Evolutionary conservation across 208 protist species (phyloP), one percentile per base, ranked within the genome.

Genomic region (Leishmania tarentolae): DNA sequence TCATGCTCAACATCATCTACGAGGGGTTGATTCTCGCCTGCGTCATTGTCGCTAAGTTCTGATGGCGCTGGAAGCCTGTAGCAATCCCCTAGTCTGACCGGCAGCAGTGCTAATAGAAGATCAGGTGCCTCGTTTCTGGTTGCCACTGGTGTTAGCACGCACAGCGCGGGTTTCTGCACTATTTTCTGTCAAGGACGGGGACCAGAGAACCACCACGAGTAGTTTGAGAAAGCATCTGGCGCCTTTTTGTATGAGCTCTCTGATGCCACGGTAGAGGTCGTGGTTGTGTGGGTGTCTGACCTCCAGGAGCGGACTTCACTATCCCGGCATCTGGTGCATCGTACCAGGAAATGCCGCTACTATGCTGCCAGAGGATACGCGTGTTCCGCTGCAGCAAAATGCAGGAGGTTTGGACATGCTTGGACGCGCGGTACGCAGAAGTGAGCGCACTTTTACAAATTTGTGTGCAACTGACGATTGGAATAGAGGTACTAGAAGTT

Each of bases 221-320:
- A 79, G 78, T 86, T 85, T 59, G 83, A 87, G 79, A 88, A 87
- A 71, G 79, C 80, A 50, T 90, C 86, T 86, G 90, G 89, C 57
- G 78, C 78, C 40, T 86, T 87, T 40, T 69, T 88, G 53, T 42
- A 85, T 50, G 74, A 81, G 31, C 84, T 92, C 31, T 65, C 84
- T 7, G 84, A 80, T 9, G 86, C 75, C 11, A 83, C 87, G 74
- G 73, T 79, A 57, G 84, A 86, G 59, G 70, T 85, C 0, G 83
- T 92, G 59, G 79, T 78, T 57, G 76, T 79, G 74, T 92, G 86
- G 89, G 79, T 90, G 74, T 84, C 83, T 3, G 88, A 89, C 71
- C 68, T 86, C 24, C 83, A 87, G 28, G 53, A 76, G 63, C 82
- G 66, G 72, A 80, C 82, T 4, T 66, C 76, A 7, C 63, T 69